Conservation (phyloP, 257 asterid genomes). For the Solanum pimpinellifolium region DNA sequence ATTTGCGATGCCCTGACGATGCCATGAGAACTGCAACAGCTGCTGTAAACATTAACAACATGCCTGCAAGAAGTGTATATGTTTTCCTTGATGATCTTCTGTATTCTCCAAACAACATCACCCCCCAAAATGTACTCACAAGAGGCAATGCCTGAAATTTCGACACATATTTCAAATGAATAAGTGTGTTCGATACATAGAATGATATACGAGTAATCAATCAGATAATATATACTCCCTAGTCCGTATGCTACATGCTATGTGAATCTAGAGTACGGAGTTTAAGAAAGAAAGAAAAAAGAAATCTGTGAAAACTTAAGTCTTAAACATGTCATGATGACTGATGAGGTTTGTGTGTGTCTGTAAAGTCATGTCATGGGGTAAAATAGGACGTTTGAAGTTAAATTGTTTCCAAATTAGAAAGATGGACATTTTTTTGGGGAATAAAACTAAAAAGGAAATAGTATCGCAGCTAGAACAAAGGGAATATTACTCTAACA, state of each 20-base stretch:
- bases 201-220: background rate
- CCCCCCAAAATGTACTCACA: slow-evolving; percentile 92
- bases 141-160: slow-evolving; percentile 75
- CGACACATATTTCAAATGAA: background rate
- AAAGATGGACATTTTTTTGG: background rate
- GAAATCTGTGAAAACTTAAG: background rate
- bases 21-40: slow-evolving; percentile 91
- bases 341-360: background rate
- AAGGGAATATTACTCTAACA: no score
- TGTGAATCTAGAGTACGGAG: background rate
- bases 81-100: slow-evolving; percentile 74
- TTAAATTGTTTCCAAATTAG: background rate
- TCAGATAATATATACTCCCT: background rate
- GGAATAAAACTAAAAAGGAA: background rate
- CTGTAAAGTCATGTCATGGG: background rate
- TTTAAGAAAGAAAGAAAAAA: background rate
- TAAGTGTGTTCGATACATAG: background rate
- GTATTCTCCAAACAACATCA: slow-evolving; percentile 69
- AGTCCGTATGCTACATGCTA: background rate
- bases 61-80: slow-evolving; percentile 40
- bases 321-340: background rate
- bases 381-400: background rate
- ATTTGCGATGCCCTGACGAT: slow-evolving; percentile 72
- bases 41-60: slow-evolving; percentile 67
- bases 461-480: no score